Evolutionary conservation across 73 alveolate species (phyloP).

Genomic region (Paramecium tetraurelia): DNA sequence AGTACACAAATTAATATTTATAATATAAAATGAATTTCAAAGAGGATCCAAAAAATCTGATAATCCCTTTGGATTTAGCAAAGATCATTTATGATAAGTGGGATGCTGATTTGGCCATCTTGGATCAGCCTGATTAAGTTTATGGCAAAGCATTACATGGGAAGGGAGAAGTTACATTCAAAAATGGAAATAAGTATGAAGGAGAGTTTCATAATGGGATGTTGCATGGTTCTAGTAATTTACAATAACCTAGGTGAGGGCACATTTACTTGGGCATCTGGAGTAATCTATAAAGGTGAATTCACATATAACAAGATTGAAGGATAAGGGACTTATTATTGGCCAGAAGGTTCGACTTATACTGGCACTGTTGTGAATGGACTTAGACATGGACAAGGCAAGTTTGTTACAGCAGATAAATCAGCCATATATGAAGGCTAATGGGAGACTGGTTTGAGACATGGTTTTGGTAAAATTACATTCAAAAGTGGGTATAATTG

Average conservation of each 20-base stretch:
- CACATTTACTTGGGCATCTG: constrained; percentile 65
- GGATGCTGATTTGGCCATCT: constrained; percentile 63
- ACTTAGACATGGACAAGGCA: constrained; percentile 85
- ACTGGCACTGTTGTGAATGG: constrained; percentile 84
- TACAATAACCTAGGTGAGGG: constrained; percentile 53
- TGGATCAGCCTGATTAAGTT: constrained; percentile 63
- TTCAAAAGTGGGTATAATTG: constrained; percentile 78
- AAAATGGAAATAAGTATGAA: constrained; percentile 58
- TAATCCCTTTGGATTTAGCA: constrained; percentile 55
- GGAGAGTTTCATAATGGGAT: constrained; percentile 64
- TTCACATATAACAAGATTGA: constrained; percentile 51
- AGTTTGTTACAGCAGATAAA: constrained; percentile 65
- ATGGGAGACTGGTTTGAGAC: constrained; percentile 86
- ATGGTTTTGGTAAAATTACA: constrained; percentile 86
- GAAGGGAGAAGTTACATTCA: constrained; percentile 54
- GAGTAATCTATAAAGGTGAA: constrained; percentile 57
- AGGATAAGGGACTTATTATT: constrained; percentile 49
- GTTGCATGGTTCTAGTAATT: constrained; percentile 55
- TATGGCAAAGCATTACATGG: constrained; percentile 69
- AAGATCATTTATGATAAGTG: constrained; percentile 53
- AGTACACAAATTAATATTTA: not conserved
- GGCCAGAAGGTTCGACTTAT: constrained; percentile 65
- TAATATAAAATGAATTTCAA: constrained; percentile 38
- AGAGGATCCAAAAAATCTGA: constrained; percentile 58
- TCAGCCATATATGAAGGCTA: constrained; percentile 87